Evolutionary conservation across 257 asterid genomes (phyloP).

Genomic region (Solanum chiquidenum): DNA sequence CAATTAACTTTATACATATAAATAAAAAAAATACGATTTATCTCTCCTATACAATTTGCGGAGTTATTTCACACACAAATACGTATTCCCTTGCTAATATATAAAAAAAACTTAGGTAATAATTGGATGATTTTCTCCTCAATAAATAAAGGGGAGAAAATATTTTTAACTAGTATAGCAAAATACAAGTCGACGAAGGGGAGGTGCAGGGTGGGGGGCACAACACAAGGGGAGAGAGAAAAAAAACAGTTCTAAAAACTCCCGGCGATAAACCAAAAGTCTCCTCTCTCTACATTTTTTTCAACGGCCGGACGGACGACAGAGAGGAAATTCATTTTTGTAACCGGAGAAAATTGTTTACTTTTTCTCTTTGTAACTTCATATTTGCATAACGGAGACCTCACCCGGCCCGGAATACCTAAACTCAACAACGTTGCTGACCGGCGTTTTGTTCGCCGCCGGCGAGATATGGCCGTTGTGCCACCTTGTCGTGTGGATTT

Average conservation of each 20-base stretch:
- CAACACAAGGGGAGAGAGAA: not conserved
- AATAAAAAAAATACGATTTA: not conserved
- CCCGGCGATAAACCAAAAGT: not conserved
- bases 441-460: constrained; percentile 1
- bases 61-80: not conserved
- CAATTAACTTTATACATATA: too few relatives aligned
- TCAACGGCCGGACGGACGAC: not conserved
- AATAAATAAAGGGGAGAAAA: not conserved
- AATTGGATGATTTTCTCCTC: not conserved
- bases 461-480: constrained; percentile 42
- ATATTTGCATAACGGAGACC: not conserved
- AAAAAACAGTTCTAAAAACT: not conserved
- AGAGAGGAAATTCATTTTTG: not conserved
- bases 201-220: not conserved
- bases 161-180: not conserved
- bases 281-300: not conserved
- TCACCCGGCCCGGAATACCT: not conserved
- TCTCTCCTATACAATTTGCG: not conserved
- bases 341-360: not conserved
- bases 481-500: constrained; percentile 17
- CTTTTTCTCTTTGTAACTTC: not conserved
- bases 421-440: not conserved
- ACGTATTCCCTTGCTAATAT: not conserved
- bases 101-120: not conserved
- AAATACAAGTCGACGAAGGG: not conserved